Evolutionary conservation across 2,329 filamentous ascomycete genomes (phyloP).

Genomic region (Fusarium sp.): DNA sequence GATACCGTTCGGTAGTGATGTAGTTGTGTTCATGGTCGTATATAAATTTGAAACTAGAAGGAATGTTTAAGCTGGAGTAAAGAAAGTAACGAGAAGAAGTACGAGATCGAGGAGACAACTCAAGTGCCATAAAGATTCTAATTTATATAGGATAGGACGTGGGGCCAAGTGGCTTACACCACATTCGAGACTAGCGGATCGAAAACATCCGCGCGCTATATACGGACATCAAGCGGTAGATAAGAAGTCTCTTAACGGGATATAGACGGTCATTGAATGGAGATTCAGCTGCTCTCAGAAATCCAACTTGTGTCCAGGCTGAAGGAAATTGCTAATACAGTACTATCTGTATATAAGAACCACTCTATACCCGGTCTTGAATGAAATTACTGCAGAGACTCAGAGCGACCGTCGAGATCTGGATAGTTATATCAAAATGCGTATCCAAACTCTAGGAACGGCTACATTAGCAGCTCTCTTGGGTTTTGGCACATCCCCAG

Average conservation of each 20-base stretch:
- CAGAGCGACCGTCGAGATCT: rapidly evolving
- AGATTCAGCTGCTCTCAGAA: too few relatives aligned
- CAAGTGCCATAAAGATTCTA: neutral
- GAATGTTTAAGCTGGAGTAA: neutral
- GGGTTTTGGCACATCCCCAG: neutral
- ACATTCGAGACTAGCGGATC: neutral
- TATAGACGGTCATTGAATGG: neutral
- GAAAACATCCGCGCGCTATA: neutral
- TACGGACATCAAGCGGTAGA: neutral
- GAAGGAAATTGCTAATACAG: neutral
- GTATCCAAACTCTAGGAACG: neutral
- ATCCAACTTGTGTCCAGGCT: neutral
- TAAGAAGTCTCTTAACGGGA: too few relatives aligned
- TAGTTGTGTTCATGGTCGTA: neutral
- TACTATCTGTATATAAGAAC: neutral
- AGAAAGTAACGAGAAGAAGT: neutral
- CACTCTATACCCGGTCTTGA: neutral
- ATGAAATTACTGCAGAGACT: neutral
- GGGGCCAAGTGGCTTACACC: neutral
- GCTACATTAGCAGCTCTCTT: neutral
- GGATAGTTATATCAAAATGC: neutral
- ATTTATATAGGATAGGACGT: neutral
- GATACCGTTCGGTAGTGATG: neutral
- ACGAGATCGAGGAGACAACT: rapidly evolving
- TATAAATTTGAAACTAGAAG: neutral